Evolutionary conservation across 139 green algal genomes (phyloP).

Genomic region (Chara braunii): DNA sequence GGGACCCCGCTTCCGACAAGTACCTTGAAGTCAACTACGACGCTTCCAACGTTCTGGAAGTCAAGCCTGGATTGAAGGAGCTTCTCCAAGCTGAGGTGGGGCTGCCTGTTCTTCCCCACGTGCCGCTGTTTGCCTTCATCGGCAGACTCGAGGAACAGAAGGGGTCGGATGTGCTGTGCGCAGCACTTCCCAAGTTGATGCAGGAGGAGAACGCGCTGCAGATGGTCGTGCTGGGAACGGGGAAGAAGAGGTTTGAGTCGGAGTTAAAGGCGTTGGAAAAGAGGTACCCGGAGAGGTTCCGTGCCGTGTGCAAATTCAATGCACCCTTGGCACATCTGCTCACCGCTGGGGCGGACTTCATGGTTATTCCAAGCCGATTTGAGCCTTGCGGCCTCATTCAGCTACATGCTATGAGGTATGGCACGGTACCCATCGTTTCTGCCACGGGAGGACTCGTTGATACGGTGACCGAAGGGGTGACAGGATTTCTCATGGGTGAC

Average conservation of each 20-base stretch:
- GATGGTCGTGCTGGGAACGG: constrained; percentile 63
- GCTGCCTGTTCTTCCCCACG: constrained; percentile 69
- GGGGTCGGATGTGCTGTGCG: constrained; percentile 92
- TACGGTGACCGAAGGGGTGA: constrained; percentile 95
- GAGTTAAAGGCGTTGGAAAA: constrained; percentile 68
- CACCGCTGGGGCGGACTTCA: constrained; percentile 91
- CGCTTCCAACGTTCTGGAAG: constrained; percentile 48
- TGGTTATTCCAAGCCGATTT: constrained; percentile 93
- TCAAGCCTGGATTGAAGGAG: constrained; percentile 34
- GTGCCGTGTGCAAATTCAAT: constrained; percentile 89
- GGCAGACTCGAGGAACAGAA: constrained; percentile 74
- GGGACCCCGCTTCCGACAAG: constrained; percentile 89
- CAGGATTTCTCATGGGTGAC: constrained; percentile 99
- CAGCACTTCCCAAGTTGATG: constrained; percentile 72
- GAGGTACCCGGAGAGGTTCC: constrained; percentile 56
- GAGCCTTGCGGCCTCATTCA: constrained; percentile 97
- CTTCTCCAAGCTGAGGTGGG: constrained; percentile 70
- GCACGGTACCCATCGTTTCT: constrained; percentile 81
- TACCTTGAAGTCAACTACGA: constrained; percentile 91
- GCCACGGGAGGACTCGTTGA: constrained; percentile 95
- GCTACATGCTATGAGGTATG: constrained; percentile 77
- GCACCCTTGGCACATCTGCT: constrained; percentile 86
- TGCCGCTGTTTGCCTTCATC: constrained; percentile 55
- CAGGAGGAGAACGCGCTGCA: constrained; percentile 44
- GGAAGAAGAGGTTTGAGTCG: constrained; percentile 80